Base-by-base conservation (phyloP, 495 filamentous ascomycete genomes). In the Penicillium silybi region DNA sequence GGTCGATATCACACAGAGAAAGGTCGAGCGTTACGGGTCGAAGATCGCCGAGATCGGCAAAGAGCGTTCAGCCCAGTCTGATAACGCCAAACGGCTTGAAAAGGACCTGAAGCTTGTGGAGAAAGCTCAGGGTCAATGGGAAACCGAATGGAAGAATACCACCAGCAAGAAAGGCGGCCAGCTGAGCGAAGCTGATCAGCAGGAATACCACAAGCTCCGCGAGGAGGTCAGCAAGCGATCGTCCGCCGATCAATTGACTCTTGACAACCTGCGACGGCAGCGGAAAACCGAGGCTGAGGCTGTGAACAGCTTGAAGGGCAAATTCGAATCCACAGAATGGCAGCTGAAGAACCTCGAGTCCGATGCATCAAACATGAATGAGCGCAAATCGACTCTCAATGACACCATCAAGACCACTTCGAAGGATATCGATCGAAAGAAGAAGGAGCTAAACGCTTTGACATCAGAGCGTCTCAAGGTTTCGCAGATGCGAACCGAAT, bases 51-150 rank as follows among this genome's bases (percentile, higher is more conserved):
- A 85, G 26, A 83, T 96, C 35, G 73, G 75, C 25, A 88, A 90
- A 64, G 89, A 95, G 58, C 82, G 84, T 5, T 87, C 90, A 46
- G 72, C 73, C 13, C 86, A 96, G 63, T 68, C 78, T 0, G 69
- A 75, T 41, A 78, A 77, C 32, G 80, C 88, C 27, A 78, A 87
- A 54, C 83, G 87, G 60, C 73, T 89, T 34, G 79, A 89, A 61
- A 96, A 90, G 56, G 82, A 96, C 40, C 71, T 97, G 3, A 80
- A 76, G 11, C 80, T 80, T n/a, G 88, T 97, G 8, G 84, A 95
- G 67, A 97, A 95, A 64, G 91, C 91, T 0, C 89, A 95, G 65
- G 80, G 85, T 43, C 85, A 88, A 54, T 97, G 93, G 79, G 91
- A 96, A 66, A 80, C 81, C 10, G 87, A 97, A 54, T 93, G 89